These are phyloP conservation scores for Pyrus communis DNA, from an alignment of 306 rosid genomes.

Conservation along the genomic window DNA sequence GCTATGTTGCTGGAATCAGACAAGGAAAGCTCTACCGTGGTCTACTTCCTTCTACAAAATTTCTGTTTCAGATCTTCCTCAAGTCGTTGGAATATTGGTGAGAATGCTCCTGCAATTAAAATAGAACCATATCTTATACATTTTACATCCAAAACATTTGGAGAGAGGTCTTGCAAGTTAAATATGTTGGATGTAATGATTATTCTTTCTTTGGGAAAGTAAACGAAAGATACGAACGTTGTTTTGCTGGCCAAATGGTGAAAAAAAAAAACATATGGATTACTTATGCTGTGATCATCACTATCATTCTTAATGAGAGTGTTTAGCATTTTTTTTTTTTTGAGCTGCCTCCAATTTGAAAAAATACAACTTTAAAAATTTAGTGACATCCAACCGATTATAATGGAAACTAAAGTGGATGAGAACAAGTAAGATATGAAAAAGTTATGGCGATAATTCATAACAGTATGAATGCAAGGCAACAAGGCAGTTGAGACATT, in stretches of 20 bases:
- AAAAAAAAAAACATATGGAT: too few relatives aligned
- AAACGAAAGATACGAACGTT: too few relatives aligned
- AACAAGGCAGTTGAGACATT: neutral
- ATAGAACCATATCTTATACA: neutral
- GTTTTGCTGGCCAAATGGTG: too few relatives aligned
- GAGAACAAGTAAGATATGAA: neutral
- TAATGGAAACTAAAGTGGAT: neutral
- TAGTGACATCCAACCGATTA: neutral
- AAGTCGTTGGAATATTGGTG: conserved; percentile 41
- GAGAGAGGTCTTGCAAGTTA: too few relatives aligned
- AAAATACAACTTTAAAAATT: neutral
- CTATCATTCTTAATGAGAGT: too few relatives aligned
- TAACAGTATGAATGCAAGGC: neutral
- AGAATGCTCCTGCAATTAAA: conserved; percentile 53
- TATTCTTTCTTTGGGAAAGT: neutral
- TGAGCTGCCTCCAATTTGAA: neutral
- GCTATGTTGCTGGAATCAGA: neutral
- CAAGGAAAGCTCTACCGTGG: neutral
- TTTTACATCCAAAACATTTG: neutral
- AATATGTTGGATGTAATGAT: neutral
- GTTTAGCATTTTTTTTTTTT: too few relatives aligned
- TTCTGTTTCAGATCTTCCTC: conserved; percentile 50
- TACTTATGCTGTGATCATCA: too few relatives aligned
- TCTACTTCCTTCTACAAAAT: conserved; percentile 38
- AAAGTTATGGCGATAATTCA: neutral